Conservation (phyloP, 225 moss, liverwort and hornwort species). For the Anthoceros angustus region DNA sequence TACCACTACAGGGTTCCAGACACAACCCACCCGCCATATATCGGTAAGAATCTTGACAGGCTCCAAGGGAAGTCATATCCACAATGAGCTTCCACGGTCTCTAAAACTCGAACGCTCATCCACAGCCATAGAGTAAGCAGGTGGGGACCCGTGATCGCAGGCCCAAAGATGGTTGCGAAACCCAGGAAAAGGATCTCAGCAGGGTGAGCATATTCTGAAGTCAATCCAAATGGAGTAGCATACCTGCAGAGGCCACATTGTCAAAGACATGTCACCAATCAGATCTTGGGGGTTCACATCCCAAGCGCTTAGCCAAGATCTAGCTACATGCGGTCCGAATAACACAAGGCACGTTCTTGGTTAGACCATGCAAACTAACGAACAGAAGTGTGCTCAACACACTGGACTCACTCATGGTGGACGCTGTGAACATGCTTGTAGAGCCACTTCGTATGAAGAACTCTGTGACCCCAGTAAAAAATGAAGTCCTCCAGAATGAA, state of each 20-base stretch:
- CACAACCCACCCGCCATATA: conserved; percentile 24
- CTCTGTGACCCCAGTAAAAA: conserved; percentile 31
- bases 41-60: conserved; percentile 24
- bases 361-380: neutral
- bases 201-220: conserved; percentile 96
- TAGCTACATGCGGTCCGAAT: neutral
- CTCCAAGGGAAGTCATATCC: conserved; percentile 29
- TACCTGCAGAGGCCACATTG: conserved; percentile 20
- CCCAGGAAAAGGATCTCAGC: conserved; percentile 92
- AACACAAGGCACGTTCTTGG: neutral
- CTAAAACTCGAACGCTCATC: conserved; percentile 34
- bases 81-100: conserved; percentile 38
- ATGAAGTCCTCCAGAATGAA: conserved; percentile 47
- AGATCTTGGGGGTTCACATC: neutral
- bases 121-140: conserved; percentile 48
- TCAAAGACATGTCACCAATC: neutral
- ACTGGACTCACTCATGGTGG: conserved; percentile 33
- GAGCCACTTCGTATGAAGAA: conserved; percentile 48
- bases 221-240: conserved; percentile 73
- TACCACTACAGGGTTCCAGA: neutral
- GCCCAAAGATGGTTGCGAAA: conserved; percentile 89
- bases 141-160: conserved; percentile 59
- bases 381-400: neutral
- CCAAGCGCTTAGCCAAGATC: neutral
- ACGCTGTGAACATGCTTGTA: conserved; percentile 41